These are phyloP conservation scores for Ganoderma sinense DNA, from an alignment of 1,284 basidiomycete genomes.

Conservation along the genomic window DNA sequence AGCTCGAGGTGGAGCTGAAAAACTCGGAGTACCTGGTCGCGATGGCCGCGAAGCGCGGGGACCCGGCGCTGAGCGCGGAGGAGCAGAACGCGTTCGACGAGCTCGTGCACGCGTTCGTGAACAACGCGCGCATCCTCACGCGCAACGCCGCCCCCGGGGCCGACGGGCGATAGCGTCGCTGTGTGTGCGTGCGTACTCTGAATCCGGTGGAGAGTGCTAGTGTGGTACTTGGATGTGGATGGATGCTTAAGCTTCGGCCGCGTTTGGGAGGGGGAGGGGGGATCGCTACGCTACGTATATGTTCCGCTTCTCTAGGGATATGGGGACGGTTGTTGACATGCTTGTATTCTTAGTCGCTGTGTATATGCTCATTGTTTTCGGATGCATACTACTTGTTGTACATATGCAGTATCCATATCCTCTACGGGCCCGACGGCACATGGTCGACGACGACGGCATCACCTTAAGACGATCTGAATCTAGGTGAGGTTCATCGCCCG, in stretches of 20 bases:
- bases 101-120: slow-evolving; percentile 83
- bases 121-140: slow-evolving; percentile 78
- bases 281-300: not conserved
- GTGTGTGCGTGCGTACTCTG: not conserved
- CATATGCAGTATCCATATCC: not conserved
- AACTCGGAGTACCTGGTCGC: slow-evolving; percentile 66
- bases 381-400: not conserved
- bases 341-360: slow-evolving; percentile 8
- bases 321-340: not conserved
- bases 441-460: not conserved
- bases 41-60: slow-evolving; percentile 64
- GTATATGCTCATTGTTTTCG: not conserved
- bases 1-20: slow-evolving; percentile 77
- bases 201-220: too few species aligned
- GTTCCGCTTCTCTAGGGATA: not conserved
- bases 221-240: too few species aligned
- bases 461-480: too few species aligned
- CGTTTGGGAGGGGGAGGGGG: too few species aligned
- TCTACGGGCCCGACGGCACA: not conserved
- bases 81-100: slow-evolving; percentile 82
- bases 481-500: too few species aligned
- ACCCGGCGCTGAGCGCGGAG: slow-evolving; percentile 60
- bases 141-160: slow-evolving; percentile 58
- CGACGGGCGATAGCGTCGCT: slow-evolving; percentile 45
- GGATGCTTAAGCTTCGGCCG: too few species aligned